phyloP scores from a whole-genome alignment of 2,329 filamentous ascomycete species.

The Alternaria sp. region DNA sequence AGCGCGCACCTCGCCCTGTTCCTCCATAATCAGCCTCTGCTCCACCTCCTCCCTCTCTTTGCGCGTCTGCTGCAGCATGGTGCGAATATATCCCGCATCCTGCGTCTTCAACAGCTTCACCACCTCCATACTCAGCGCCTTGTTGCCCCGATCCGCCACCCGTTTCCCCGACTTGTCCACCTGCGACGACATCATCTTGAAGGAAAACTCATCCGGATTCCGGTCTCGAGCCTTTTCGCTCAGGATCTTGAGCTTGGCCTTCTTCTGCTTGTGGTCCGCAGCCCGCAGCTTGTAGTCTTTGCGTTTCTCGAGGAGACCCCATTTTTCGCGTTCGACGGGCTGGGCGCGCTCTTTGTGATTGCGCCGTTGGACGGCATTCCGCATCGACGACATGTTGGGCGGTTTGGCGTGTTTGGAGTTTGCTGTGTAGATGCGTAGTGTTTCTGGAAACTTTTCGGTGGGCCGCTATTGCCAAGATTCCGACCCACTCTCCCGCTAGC shows the following conservation, averaged over 20 bases:
- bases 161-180: slow-evolving; percentile 56
- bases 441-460: slow-evolving; percentile 13
- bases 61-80: slow-evolving; percentile 63
- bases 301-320: slow-evolving; percentile 94
- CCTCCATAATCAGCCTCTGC: slow-evolving; percentile 44
- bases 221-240: slow-evolving; percentile 67
- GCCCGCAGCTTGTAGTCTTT: slow-evolving; percentile 78
- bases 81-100: slow-evolving; percentile 68
- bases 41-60: slow-evolving; percentile 62
- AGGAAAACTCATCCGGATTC: slow-evolving; percentile 73
- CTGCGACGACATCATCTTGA: slow-evolving; percentile 66
- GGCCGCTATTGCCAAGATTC: slow-evolving; percentile 4
- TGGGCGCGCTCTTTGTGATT: slow-evolving; percentile 92
- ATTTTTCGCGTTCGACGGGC: slow-evolving; percentile 80
- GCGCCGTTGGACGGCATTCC: slow-evolving; percentile 68
- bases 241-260: slow-evolving; percentile 65
- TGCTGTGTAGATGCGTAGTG: not conserved
- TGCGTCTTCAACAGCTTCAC: slow-evolving; percentile 72
- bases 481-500: slow-evolving; percentile 4
- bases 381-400: slow-evolving; percentile 43
- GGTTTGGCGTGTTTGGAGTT: not conserved
- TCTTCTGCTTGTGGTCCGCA: slow-evolving; percentile 69
- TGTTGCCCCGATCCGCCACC: slow-evolving; percentile 56
- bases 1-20: slow-evolving; percentile 53
- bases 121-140: slow-evolving; percentile 62